Evolutionary conservation across 2,329 filamentous ascomycete genomes (phyloP).

Genomic region (Monosporascus sp.): DNA sequence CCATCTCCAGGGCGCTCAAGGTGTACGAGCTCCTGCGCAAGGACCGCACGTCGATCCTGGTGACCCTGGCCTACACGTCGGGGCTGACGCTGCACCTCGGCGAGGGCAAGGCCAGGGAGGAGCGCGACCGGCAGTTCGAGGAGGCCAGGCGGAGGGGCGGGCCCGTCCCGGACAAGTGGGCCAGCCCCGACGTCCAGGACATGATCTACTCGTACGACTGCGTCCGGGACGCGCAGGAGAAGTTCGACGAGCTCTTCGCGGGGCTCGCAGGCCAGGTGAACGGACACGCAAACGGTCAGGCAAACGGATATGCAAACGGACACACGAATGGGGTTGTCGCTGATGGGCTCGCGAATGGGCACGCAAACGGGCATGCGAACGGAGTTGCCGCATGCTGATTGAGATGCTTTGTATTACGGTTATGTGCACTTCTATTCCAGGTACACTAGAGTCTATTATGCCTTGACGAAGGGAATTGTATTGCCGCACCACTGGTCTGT

Average conservation of each 20-base stretch:
- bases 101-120: constrained; percentile 53
- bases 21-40: constrained; percentile 54
- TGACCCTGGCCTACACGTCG: constrained; percentile 47
- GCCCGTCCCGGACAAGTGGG: constrained; percentile 62
- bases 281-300: neutral
- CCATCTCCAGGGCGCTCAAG: constrained; percentile 44
- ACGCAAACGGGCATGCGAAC: constrained; percentile 6
- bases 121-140: constrained; percentile 52
- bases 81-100: constrained; percentile 53
- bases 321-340: constrained; percentile 4
- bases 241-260: constrained; percentile 44
- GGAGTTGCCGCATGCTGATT: constrained; percentile 6
- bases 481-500: no score
- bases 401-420: constrained; percentile 4
- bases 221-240: constrained; percentile 46
- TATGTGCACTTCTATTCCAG: neutral
- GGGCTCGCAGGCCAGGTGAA: constrained; percentile 14
- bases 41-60: constrained; percentile 46
- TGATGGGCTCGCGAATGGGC: neutral
- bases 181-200: constrained; percentile 62
- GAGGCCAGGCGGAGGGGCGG: constrained; percentile 43
- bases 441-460: constrained; percentile 2
- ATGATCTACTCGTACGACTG: constrained; percentile 63
- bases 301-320: constrained; percentile 2
- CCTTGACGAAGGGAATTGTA: no score